These are phyloP conservation scores for Ceratobasidium sp. DNA, from an alignment of 1,284 basidiomycete genomes.

Conservation along the genomic window DNA sequence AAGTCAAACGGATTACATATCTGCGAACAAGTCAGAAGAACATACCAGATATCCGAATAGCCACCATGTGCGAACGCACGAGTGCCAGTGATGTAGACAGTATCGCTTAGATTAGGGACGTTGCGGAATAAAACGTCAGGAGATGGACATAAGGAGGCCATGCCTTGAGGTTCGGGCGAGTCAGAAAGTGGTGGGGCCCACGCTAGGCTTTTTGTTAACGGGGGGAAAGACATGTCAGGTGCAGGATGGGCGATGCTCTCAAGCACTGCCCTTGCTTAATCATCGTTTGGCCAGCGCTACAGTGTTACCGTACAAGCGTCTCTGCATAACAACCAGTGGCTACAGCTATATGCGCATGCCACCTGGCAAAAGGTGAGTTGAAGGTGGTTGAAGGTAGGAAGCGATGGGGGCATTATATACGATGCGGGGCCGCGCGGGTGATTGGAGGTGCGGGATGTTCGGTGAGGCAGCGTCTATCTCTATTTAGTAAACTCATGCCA, in stretches of 20 bases:
- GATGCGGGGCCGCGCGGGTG: neutral
- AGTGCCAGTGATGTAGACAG: conserved; percentile 25
- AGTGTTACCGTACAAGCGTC: no score
- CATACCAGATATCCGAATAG: conserved; percentile 37
- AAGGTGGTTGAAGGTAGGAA: neutral
- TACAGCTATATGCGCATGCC: neutral
- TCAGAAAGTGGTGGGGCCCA: conserved; percentile 13
- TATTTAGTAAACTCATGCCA: neutral
- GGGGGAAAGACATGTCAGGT: conserved; percentile 1
- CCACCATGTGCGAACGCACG: conserved; percentile 35
- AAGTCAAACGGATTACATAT: neutral
- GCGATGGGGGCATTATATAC: neutral
- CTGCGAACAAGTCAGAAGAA: neutral
- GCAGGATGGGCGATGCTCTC: neutral
- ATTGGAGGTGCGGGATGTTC: neutral
- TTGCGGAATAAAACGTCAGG: conserved; percentile 30
- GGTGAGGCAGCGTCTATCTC: conserved; percentile 1
- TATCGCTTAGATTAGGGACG: conserved; percentile 20
- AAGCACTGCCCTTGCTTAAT: neutral
- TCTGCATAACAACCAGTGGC: conserved; percentile 14
- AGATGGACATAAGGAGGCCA: neutral
- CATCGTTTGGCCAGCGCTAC: conserved; percentile 20
- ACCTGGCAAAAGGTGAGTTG: neutral
- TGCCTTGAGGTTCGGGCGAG: conserved; percentile 20
- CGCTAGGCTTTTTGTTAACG: conserved; percentile 4